A percentile compares a stretch with the other conserved stretches of the same genome.
Conservation (phyloP, 441 rosid species). For the Lepidium campestre region DNA sequence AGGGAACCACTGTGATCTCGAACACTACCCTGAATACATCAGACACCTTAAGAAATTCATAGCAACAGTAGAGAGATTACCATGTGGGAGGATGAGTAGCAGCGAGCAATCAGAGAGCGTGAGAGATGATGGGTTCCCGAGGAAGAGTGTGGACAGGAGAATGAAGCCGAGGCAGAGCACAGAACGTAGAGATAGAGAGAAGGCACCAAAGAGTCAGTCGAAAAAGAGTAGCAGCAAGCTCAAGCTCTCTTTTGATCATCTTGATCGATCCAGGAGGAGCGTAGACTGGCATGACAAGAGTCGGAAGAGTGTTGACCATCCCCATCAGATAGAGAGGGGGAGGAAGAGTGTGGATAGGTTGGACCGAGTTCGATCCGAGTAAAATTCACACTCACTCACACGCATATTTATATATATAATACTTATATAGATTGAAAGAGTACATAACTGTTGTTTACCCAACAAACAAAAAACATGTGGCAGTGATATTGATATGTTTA, state of each 20-base stretch:
- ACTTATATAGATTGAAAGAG: slow-evolving; percentile 7
- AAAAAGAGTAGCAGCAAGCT: slow-evolving; percentile 31
- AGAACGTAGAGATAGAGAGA: slow-evolving; percentile 43
- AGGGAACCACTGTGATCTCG: slow-evolving; percentile 88
- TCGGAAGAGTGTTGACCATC: slow-evolving; percentile 58
- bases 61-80: slow-evolving; percentile 71
- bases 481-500: not conserved
- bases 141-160: slow-evolving; percentile 63
- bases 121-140: slow-evolving; percentile 9
- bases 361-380: slow-evolving; percentile 73
- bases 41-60: slow-evolving; percentile 94
- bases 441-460: not conserved
- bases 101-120: slow-evolving; percentile 47
- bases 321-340: slow-evolving; percentile 46
- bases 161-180: slow-evolving; percentile 83
- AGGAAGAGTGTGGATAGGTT: slow-evolving; percentile 88
- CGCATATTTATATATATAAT: not conserved
- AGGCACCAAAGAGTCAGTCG: slow-evolving; percentile 28
- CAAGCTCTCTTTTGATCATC: slow-evolving; percentile 53
- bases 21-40: slow-evolving; percentile 79
- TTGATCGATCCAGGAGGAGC: slow-evolving; percentile 78
- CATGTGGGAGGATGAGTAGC: slow-evolving; percentile 46
- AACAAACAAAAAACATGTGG: slow-evolving; percentile 4
- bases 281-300: slow-evolving; percentile 84
- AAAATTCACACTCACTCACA: not conserved